Conservation (phyloP, 257 asterid genomes). For the Mentha longifolia region DNA sequence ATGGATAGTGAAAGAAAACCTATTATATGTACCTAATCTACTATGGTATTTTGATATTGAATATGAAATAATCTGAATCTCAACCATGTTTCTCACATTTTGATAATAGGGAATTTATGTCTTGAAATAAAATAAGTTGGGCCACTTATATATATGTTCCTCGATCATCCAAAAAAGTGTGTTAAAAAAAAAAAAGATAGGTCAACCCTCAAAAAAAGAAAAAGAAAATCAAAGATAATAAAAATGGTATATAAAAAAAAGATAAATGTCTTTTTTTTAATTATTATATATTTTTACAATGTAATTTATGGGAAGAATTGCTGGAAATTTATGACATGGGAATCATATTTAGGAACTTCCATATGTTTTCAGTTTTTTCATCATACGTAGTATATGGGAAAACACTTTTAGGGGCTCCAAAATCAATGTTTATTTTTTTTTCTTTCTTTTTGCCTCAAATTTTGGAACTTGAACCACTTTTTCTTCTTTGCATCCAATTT, state of each 20-base stretch:
- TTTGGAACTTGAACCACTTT: background rate
- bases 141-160: background rate
- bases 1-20: background rate
- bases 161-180: too few species aligned
- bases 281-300: too few species aligned
- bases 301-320: too few species aligned
- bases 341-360: background rate
- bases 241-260: background rate
- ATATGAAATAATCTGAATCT: background rate
- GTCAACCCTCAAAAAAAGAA: too few species aligned
- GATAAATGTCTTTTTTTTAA: too few species aligned
- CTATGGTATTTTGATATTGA: background rate
- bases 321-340: background rate
- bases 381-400: background rate
- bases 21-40: background rate
- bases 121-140: background rate
- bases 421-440: background rate
- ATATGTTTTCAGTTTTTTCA: background rate
- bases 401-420: background rate
- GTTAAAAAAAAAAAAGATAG: too few species aligned
- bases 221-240: background rate
- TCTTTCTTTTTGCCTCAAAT: background rate
- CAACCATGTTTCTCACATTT: background rate
- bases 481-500: background rate
- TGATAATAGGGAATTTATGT: background rate